These are phyloP conservation scores for Phytophthora constricta DNA, from an alignment of 352 stramenopile species.

Conservation along the genomic window DNA sequence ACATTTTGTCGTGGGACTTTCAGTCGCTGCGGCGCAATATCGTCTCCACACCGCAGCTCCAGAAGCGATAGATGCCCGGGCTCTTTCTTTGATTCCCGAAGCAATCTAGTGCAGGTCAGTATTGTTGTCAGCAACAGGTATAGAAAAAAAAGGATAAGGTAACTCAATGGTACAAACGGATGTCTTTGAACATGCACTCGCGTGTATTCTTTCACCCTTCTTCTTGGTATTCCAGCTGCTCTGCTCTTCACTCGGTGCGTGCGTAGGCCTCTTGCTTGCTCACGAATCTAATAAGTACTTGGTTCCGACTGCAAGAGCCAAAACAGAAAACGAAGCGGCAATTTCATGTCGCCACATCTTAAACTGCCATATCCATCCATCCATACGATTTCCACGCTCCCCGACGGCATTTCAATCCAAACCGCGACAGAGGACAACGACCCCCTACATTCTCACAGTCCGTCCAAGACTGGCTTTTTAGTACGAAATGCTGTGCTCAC, in stretches of 20 bases:
- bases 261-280: conserved; percentile 49
- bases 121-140: conserved; percentile 8
- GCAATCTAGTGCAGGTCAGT: too few relatives aligned
- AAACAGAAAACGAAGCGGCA: conserved; percentile 44
- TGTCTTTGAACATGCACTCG: conserved; percentile 42
- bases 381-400: conserved; percentile 32
- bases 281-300: conserved; percentile 65
- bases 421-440: conserved; percentile 31
- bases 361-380: conserved; percentile 40
- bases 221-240: conserved; percentile 47
- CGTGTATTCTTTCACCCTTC: conserved; percentile 43
- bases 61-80: too few relatives aligned
- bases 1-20: conserved; percentile 89
- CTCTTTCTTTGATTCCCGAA: too few relatives aligned
- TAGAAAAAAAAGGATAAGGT: not conserved
- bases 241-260: conserved; percentile 41
- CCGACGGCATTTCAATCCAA: conserved; percentile 38
- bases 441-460: conserved; percentile 31
- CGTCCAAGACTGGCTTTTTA: conserved; percentile 42
- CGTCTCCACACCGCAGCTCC: conserved; percentile 20
- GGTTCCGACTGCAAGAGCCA: conserved; percentile 52
- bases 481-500: conserved; percentile 83
- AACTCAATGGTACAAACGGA: conserved; percentile 26
- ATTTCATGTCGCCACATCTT: conserved; percentile 36
- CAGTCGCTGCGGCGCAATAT: conserved; percentile 53